These are phyloP conservation scores for Kwoniella shivajii DNA, from an alignment of 1,284 basidiomycete genomes.

Conservation along the genomic window DNA sequence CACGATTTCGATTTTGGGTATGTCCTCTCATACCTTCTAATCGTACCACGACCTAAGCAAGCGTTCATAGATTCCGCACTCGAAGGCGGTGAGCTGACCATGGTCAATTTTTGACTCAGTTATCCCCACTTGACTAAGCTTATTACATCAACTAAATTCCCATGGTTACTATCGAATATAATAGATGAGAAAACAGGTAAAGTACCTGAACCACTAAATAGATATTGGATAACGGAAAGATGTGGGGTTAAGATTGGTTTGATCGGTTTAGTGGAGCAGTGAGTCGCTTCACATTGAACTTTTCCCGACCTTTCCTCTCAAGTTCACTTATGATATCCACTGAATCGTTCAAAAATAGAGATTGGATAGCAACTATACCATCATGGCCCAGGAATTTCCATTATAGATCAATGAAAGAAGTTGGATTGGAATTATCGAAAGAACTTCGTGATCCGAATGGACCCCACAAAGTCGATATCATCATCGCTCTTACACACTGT, in stretches of 20 bases:
- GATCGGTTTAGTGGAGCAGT: constrained; percentile 83
- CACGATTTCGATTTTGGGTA: constrained; percentile 69
- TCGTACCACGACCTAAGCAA: too few species aligned
- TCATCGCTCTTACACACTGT: constrained; percentile 81
- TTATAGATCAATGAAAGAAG: constrained; percentile 69
- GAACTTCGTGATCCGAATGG: constrained; percentile 71
- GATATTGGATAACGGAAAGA: constrained; percentile 67
- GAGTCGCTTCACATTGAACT: constrained; percentile 23
- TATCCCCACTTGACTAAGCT: constrained; percentile 78
- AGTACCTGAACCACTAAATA: constrained; percentile 62
- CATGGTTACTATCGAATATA: constrained; percentile 74
- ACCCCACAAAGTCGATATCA: constrained; percentile 69
- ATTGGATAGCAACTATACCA: constrained; percentile 84
- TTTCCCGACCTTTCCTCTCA: not conserved
- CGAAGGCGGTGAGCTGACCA: not conserved
- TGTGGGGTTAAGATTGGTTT: constrained; percentile 71
- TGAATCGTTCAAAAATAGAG: constrained; percentile 53
- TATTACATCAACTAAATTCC: constrained; percentile 68
- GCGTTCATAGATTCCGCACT: not conserved
- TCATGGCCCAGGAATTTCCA: constrained; percentile 75
- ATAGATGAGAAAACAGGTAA: constrained; percentile 64
- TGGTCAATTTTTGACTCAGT: constrained; percentile 49
- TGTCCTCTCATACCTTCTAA: too few species aligned
- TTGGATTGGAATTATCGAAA: constrained; percentile 66
- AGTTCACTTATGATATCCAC: not conserved